Conservation (phyloP, 2,329 filamentous ascomycete genomes). For the Mollisia scopiformis region DNA sequence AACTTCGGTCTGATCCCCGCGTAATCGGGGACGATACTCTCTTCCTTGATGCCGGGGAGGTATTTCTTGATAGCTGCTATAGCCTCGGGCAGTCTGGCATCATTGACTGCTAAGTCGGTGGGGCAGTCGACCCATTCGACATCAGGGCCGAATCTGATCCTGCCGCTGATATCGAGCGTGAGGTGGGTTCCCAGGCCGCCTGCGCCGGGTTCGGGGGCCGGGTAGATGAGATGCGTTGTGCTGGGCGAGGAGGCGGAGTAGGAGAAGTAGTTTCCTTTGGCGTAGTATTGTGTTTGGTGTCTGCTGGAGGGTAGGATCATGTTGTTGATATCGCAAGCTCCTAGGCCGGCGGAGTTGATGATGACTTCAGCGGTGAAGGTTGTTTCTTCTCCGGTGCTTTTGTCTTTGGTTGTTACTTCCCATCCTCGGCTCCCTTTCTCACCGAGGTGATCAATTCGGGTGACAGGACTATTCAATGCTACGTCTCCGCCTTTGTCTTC, state of each 20-base stretch:
- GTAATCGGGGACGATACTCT: constrained; percentile 77
- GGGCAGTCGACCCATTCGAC: constrained; percentile 87
- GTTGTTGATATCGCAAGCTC: constrained; percentile 77
- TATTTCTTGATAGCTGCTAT: constrained; percentile 77
- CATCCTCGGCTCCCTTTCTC: constrained; percentile 64
- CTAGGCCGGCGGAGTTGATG: constrained; percentile 85
- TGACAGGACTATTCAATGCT: constrained; percentile 71
- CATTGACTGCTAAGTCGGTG: constrained; percentile 69
- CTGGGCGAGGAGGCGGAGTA: constrained; percentile 68
- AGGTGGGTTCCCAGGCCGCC: constrained; percentile 91
- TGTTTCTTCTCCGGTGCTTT: constrained; percentile 48
- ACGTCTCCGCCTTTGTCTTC: constrained; percentile 76
- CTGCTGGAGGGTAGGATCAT: constrained; percentile 67
- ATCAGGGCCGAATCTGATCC: constrained; percentile 90
- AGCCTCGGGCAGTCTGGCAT: constrained; percentile 64
- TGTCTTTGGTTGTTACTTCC: constrained; percentile 61
- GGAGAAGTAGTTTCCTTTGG: constrained; percentile 95
- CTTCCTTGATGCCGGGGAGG: constrained; percentile 71
- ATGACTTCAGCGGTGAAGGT: constrained; percentile 75
- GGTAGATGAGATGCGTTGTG: constrained; percentile 81
- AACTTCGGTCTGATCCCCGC: constrained; percentile 92
- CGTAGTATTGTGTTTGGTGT: constrained; percentile 71
- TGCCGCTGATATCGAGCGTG: constrained; percentile 83
- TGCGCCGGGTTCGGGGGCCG: constrained; percentile 78
- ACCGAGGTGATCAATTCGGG: constrained; percentile 46